phyloP scores from a whole-genome alignment of 2,329 filamentous ascomycete species.

The Aspergillus caelatus region DNA sequence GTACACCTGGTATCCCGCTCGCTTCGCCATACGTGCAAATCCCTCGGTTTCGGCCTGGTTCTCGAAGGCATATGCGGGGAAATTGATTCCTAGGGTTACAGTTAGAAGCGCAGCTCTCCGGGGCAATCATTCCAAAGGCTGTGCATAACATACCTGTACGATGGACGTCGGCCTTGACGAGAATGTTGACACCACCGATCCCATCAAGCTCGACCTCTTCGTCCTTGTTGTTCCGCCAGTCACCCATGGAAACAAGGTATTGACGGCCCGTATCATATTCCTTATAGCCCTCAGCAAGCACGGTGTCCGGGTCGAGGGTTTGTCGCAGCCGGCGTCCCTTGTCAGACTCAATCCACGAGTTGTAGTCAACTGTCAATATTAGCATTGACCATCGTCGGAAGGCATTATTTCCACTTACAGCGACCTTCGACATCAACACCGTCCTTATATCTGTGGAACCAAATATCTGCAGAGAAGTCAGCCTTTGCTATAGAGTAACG shows the following conservation, averaged over 20 bases:
- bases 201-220: constrained; percentile 91
- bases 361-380: constrained; percentile 78
- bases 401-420: constrained; percentile 63
- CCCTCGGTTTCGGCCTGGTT: constrained; percentile 99
- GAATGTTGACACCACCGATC: constrained; percentile 93
- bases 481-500: constrained; percentile 5
- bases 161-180: constrained; percentile 97
- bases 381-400: constrained; percentile 15
- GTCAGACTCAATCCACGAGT: constrained; percentile 95
- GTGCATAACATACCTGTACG: constrained; percentile 70
- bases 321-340: constrained; percentile 76
- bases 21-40: constrained; percentile 98
- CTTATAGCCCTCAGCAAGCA: constrained; percentile 94
- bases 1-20: constrained; percentile 88
- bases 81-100: constrained; percentile 77
- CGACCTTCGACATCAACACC: constrained; percentile 87
- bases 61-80: constrained; percentile 94
- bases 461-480: constrained; percentile 65
- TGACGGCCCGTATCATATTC: constrained; percentile 87
- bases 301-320: constrained; percentile 73
- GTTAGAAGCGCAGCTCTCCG: constrained; percentile 22
- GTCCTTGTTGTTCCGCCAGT: constrained; percentile 90
- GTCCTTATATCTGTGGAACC: constrained; percentile 62
- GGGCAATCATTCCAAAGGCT: neutral
- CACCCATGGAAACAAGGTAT: constrained; percentile 88